Evolutionary conservation across 257 asterid genomes (phyloP), one percentile per base, ranked within the genome.

Genomic region (Solanum chiquidenum): DNA sequence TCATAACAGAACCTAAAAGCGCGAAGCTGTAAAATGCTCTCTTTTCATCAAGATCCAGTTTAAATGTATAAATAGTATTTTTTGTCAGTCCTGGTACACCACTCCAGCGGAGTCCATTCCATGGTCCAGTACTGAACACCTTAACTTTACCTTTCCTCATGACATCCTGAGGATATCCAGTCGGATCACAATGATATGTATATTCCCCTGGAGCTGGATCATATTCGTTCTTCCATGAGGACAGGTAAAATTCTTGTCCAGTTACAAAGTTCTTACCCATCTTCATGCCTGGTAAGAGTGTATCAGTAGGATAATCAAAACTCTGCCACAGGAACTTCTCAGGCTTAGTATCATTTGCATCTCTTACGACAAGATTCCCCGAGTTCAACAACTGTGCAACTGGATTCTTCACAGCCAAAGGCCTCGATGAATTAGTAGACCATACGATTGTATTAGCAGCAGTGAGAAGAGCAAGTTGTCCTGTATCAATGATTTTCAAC

Each of bases 31-130:
- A 64, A 38, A 38, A 64, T 34, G 40, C 27, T 84, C 27, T 37
- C 86, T 91, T 14, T 86, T 74, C 20, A 85, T 88, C 9, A 87
- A 33, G 9, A 23, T 84, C 21, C 5, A 80, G 16, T 6, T n/a
- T 44, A 21, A 88, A 25, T 38, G 83, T 84, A 12, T n/a, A 83
- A 7, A 75, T 42, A 3, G 60, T 31, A 68, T 84, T 84, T 64
- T 42, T 37, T 37, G 29, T 35, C 20, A 84, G 7, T 25, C 87
- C 44, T 9, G 82, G 27, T 42, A 44, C 29, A 44, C 94, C 93
- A 44, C 95, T 90, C 35, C 86, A 91, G 14, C 90, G 66, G 6
- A 91, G 34, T 1, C 97, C 97, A 75, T 92, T 93, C 94, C 95
- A 94, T 0, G 94, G 93, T 13, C 95, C 97, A 6, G 87, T 12